phyloP scores from a whole-genome alignment of 208 protist species.

The Endotrypanum monterogeii region DNA sequence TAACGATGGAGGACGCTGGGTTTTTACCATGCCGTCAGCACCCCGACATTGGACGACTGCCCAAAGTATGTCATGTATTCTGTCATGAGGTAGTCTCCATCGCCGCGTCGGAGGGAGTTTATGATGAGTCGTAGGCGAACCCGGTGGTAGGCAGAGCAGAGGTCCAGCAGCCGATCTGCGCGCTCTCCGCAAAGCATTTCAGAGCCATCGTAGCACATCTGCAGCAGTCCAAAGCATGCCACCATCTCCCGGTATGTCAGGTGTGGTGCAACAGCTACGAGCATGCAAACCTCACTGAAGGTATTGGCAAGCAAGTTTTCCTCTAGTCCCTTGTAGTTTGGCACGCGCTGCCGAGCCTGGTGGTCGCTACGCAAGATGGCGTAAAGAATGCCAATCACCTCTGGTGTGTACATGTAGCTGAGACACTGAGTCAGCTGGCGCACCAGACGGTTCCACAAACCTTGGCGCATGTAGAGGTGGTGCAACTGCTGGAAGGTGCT shows the following conservation, averaged over 20 bases:
- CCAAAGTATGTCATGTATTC: constrained; percentile 77
- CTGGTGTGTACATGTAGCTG: constrained; percentile 48
- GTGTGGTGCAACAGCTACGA: constrained; percentile 50
- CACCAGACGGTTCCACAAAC: constrained; percentile 64
- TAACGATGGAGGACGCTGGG: too few relatives aligned
- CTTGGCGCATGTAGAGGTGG: constrained; percentile 46
- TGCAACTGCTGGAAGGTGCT: constrained; percentile 47
- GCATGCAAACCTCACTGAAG: constrained; percentile 69
- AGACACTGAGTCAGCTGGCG: constrained; percentile 60
- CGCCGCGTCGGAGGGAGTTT: constrained; percentile 41
- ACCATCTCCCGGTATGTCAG: constrained; percentile 51
- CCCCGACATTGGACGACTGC: constrained; percentile 33
- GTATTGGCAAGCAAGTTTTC: constrained; percentile 32
- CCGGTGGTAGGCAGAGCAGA: constrained; percentile 88
- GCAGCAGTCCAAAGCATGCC: constrained; percentile 57
- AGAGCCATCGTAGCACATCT: constrained; percentile 47
- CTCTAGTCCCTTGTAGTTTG: constrained; percentile 38
- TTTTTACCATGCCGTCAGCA: constrained; percentile 28
- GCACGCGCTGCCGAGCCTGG: constrained; percentile 13
- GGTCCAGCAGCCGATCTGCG: constrained; percentile 60
- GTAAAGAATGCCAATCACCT: constrained; percentile 61
- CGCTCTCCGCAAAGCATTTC: constrained; percentile 41
- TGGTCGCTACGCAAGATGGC: constrained; percentile 46
- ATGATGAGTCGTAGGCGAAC: constrained; percentile 80
- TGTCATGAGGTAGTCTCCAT: constrained; percentile 40